A percentile compares a stretch with the other conserved stretches of the same genome.
Conservation (phyloP, 1,139 yeast species). For the Geotrichum candidum region DNA sequence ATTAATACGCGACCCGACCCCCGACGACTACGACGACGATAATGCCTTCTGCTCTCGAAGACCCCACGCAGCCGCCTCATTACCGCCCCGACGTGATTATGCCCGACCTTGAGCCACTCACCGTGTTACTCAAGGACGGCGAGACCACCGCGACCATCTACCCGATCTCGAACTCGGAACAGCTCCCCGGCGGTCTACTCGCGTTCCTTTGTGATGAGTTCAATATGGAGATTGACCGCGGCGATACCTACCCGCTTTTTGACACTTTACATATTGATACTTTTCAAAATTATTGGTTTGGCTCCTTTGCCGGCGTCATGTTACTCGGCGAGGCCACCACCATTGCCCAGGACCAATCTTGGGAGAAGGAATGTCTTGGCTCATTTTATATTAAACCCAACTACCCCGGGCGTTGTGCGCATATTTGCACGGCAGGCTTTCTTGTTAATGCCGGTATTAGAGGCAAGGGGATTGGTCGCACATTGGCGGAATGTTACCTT, state of each 20-base stretch:
- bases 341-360: conserved; percentile 46
- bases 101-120: conserved; percentile 39
- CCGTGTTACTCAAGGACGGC: conserved; percentile 78
- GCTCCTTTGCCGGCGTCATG: conserved; percentile 76
- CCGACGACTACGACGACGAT: neutral
- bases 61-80: conserved; percentile 41
- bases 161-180: conserved; percentile 61
- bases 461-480: conserved; percentile 87
- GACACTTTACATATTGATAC: conserved; percentile 68
- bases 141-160: conserved; percentile 89
- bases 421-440: conserved; percentile 86
- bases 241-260: conserved; percentile 80
- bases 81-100: conserved; percentile 38
- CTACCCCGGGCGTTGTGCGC: conserved; percentile 88
- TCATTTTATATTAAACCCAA: conserved; percentile 78
- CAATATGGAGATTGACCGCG: conserved; percentile 85
- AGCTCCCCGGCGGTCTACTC: conserved; percentile 69
- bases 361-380: conserved; percentile 91
- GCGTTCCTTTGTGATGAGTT: conserved; percentile 85
- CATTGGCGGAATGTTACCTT: conserved; percentile 72
- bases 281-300: conserved; percentile 82
- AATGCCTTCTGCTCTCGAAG: conserved; percentile 41
- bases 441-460: conserved; percentile 88
- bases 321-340: conserved; percentile 49
- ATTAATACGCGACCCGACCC: neutral